Evolutionary conservation across 2,329 filamentous ascomycete genomes (phyloP).

Genomic region (Incumbomyces delicatus): DNA sequence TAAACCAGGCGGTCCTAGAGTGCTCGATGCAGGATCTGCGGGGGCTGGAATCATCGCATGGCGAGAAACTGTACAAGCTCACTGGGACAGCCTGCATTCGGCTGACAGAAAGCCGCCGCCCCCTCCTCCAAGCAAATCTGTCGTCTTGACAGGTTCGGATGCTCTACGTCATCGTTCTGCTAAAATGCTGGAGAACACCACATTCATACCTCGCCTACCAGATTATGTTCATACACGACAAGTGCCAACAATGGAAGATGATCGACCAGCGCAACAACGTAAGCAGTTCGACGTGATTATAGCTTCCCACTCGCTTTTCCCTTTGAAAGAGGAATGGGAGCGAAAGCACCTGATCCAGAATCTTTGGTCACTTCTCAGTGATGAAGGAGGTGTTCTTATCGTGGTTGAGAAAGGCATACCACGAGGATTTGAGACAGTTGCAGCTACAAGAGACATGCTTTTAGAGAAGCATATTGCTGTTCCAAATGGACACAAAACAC

Average conservation of each 20-base stretch:
- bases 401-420: constrained; percentile 85
- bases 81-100: constrained; percentile 60
- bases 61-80: constrained; percentile 64
- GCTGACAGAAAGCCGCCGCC: constrained; percentile 30
- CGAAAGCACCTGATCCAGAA: constrained; percentile 75
- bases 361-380: constrained; percentile 76
- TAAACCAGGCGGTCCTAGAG: constrained; percentile 46
- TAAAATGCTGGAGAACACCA: constrained; percentile 73
- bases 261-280: constrained; percentile 42
- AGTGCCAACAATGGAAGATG: constrained; percentile 49
- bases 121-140: constrained; percentile 59
- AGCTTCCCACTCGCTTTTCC: constrained; percentile 73
- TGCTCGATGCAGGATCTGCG: constrained; percentile 53
- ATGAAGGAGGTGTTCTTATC: constrained; percentile 75
- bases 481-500: constrained; percentile 29
- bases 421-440: constrained; percentile 84
- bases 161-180: constrained; percentile 66
- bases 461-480: constrained; percentile 61
- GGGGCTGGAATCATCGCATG: constrained; percentile 54
- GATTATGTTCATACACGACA: constrained; percentile 63
- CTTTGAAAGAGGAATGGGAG: constrained; percentile 62
- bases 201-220: constrained; percentile 82
- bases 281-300: constrained; percentile 88
- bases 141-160: constrained; percentile 69
- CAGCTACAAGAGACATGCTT: constrained; percentile 69